A percentile compares a stretch with the other conserved stretches of the same genome.
Evolutionary conservation across 768 basidiomycete genomes (phyloP).

Genomic region (Hypholoma sublateritium): DNA sequence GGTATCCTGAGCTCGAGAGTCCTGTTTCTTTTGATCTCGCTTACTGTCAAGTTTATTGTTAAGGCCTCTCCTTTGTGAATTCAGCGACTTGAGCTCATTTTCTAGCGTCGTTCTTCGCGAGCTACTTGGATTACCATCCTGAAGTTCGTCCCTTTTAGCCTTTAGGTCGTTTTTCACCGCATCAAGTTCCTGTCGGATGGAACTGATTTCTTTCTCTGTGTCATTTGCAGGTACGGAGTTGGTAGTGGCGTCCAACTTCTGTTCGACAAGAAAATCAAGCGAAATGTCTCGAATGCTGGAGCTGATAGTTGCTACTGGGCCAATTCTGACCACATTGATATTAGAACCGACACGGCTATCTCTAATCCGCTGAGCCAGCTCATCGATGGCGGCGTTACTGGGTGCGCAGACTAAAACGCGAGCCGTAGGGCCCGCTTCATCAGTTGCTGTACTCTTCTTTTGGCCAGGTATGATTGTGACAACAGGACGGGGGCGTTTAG

Average conservation of each 20-base stretch:
- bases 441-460: constrained; percentile 27
- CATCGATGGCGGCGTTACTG: constrained; percentile 98
- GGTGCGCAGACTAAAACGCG: constrained; percentile 93
- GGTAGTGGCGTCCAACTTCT: constrained; percentile 48
- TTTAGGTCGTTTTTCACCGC: constrained; percentile 59
- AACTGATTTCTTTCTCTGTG: constrained; percentile 53
- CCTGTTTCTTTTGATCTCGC: constrained; percentile 82
- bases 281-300: constrained; percentile 81
- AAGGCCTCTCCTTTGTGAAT: constrained; percentile 60
- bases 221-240: constrained; percentile 44
- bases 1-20: constrained; percentile 80
- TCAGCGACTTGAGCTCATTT: constrained; percentile 65
- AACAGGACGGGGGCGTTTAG: constrained; percentile 57
- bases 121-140: constrained; percentile 54
- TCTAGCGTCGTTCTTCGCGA: constrained; percentile 56
- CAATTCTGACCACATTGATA: constrained; percentile 89
- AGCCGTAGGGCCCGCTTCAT: constrained; percentile 40
- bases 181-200: constrained; percentile 67
- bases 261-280: constrained; percentile 83
- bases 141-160: constrained; percentile 60
- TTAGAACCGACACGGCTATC: constrained; percentile 66
- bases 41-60: constrained; percentile 72
- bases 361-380: constrained; percentile 86
- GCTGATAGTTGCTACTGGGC: constrained; percentile 73
- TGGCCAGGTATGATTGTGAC: constrained; percentile 50